Percentiles rank a stretch among this genome's conserved stretches.
phyloP scores from a whole-genome alignment of 2,329 filamentous ascomycete genomes.

The Gnomoniopsis smithogilvyi region DNA sequence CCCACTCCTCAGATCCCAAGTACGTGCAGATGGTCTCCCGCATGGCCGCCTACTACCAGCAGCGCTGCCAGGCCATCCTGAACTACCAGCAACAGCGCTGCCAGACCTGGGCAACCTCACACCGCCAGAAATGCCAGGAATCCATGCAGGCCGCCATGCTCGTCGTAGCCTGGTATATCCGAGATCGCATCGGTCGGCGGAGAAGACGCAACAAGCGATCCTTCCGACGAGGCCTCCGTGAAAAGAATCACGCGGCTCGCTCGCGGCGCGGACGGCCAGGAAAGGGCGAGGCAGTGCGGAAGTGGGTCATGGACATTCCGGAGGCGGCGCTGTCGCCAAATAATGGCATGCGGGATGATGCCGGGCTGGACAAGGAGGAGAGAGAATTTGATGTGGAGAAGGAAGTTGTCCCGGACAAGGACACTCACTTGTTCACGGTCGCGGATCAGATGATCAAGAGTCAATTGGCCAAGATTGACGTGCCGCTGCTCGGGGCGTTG shows the following conservation, averaged over 20 bases:
- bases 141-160: conserved; percentile 48
- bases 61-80: conserved; percentile 43
- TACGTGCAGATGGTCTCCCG: conserved; percentile 44
- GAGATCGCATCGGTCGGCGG: conserved; percentile 42
- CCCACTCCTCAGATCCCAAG: conserved; percentile 32
- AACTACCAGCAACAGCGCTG: conserved; percentile 46
- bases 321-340: conserved; percentile 31
- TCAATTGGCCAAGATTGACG: conserved; percentile 42
- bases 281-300: conserved; percentile 39
- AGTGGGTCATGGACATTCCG: conserved; percentile 41
- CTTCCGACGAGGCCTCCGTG: conserved; percentile 37
- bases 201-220: conserved; percentile 37
- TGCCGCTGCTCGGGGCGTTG: conserved; percentile 42
- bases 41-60: conserved; percentile 47
- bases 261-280: conserved; percentile 22
- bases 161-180: conserved; percentile 47
- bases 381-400: conserved; percentile 38
- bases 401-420: conserved; percentile 37
- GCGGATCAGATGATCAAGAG: conserved; percentile 47
- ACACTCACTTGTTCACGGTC: conserved; percentile 39
- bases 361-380: conserved; percentile 35
- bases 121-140: conserved; percentile 45
- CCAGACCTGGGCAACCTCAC: conserved; percentile 44
- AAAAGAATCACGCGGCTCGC: conserved; percentile 24
- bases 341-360: conserved; percentile 22